Evolutionary conservation across 1,284 basidiomycete species (phyloP).

Genomic region (Neonothopanus nambi): DNA sequence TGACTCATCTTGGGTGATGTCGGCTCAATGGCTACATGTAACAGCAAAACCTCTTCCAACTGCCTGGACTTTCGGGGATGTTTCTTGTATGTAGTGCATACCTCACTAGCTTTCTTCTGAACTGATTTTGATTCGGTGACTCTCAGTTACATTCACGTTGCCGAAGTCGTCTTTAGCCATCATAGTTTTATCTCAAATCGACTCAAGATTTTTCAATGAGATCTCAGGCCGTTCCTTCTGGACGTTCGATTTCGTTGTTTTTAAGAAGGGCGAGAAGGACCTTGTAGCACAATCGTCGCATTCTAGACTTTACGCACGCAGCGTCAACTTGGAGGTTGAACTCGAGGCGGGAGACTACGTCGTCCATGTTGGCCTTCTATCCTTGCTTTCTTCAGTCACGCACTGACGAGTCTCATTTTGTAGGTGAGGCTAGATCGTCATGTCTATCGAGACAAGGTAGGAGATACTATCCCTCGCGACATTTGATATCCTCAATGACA

Average conservation of each 20-base stretch:
- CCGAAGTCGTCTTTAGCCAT: constrained; percentile 24
- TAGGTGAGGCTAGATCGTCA: constrained; percentile 15
- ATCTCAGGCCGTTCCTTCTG: constrained; percentile 27
- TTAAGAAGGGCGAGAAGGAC: constrained; percentile 27
- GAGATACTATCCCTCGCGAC: neutral
- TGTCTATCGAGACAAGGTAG: neutral
- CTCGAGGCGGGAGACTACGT: constrained; percentile 30
- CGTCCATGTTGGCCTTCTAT: constrained; percentile 11
- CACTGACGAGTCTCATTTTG: neutral
- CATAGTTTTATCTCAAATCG: constrained; percentile 27
- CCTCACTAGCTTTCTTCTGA: neutral
- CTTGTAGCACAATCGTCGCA: constrained; percentile 27
- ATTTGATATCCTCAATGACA: neutral
- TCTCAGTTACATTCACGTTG: constrained; percentile 33
- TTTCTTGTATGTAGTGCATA: constrained; percentile 39
- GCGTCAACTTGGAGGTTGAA: constrained; percentile 30
- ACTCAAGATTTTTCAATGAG: constrained; percentile 29
- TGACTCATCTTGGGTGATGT: constrained; percentile 48
- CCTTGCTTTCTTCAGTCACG: neutral
- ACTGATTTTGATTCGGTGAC: neutral
- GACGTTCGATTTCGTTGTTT: constrained; percentile 30
- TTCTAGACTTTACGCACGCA: constrained; percentile 26
- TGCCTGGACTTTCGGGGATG: constrained; percentile 49
- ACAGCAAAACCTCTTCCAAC: constrained; percentile 34
- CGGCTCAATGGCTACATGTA: constrained; percentile 48